Evolutionary conservation across 73 alveolate genomes (phyloP), one percentile per base, ranked within the genome.

Genomic region (Paraurostyla sp.): DNA sequence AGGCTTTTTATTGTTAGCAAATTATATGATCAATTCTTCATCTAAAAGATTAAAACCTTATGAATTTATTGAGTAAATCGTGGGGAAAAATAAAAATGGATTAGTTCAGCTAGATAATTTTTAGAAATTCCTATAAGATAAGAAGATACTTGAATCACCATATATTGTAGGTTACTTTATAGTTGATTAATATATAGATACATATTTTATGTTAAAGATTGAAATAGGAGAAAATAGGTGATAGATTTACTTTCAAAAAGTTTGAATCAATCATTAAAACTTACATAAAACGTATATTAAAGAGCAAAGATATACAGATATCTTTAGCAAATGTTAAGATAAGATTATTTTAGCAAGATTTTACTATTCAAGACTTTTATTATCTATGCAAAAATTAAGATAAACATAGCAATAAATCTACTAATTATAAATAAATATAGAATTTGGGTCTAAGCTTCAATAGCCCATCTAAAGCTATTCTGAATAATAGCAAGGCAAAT

Each of bases 141-240:
- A 65, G 16, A 36, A 40, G 46, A 38, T 65, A 2, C 35, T 65
- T 7, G 7, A 32, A 1, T 6, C 7, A 38, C 33, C 35, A 13
- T 65, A 65, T 65, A 65, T 65, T 7, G 82, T 65, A 65, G 18
- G 58, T 33, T 65, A 33, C 35, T 1, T 65, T 65, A 38, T 65
- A 38, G 0, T 65, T n/a, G n/a, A n/a, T n/a, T n/a, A n/a, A n/a
- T n/a, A n/a, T n/a, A n/a, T n/a, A n/a, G n/a, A n/a, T n/a, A n/a
- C n/a, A 13, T 23, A 29, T 2, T 59, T 29, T 20, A 15, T 65
- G 7, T 38, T 65, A 38, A 38, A 65, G 82, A 22, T 38, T 65
- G 32, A 38, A 11, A 18, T 38, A 65, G 82, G 35, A 7, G 58
- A 9, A 7, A 13, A 9, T 1, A 65, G 82, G 41, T 65, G 35